phyloP scores from a whole-genome alignment of 2,329 filamentous ascomycete genomes.

The Gnomoniopsis smithogilvyi region DNA sequence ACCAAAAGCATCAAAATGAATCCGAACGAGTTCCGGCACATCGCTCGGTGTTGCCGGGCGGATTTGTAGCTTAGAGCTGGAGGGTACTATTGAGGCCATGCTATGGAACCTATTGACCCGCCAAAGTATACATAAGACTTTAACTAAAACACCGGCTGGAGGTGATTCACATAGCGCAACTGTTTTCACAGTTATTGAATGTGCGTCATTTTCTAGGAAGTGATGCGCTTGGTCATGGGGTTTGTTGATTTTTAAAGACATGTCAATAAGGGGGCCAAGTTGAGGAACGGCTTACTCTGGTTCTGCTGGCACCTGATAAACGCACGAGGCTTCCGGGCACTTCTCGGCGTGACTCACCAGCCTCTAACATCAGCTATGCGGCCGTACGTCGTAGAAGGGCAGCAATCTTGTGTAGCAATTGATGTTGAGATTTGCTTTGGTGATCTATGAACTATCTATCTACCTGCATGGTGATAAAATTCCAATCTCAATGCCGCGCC shows the following conservation, averaged over 20 bases:
- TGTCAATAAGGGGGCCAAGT: too few species aligned
- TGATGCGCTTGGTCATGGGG: too few species aligned
- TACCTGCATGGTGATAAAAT: not conserved
- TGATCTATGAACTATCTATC: too few species aligned
- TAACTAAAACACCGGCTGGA: too few species aligned
- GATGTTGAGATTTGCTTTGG: not conserved
- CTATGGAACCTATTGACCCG: not conserved
- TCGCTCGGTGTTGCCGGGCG: slow-evolving; percentile 11
- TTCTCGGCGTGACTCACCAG: too few species aligned
- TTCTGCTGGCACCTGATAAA: not conserved
- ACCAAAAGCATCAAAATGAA: slow-evolving; percentile 13
- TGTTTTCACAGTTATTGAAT: too few species aligned
- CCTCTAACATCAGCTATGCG: too few species aligned
- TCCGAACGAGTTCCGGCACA: not conserved
- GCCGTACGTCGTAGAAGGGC: too few species aligned
- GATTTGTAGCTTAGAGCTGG: not conserved
- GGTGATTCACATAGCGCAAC: too few species aligned
- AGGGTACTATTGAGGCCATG: not conserved
- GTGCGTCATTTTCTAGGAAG: too few species aligned
- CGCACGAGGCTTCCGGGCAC: not conserved
- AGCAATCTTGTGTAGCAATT: not conserved
- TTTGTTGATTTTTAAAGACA: too few species aligned
- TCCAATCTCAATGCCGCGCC: not conserved
- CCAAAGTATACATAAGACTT: too few species aligned
- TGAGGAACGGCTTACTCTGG: not conserved